Percentiles rank a stretch among this genome's conserved stretches.
phyloP scores from a whole-genome alignment of 768 basidiomycete species.

The Calocybe indica region DNA sequence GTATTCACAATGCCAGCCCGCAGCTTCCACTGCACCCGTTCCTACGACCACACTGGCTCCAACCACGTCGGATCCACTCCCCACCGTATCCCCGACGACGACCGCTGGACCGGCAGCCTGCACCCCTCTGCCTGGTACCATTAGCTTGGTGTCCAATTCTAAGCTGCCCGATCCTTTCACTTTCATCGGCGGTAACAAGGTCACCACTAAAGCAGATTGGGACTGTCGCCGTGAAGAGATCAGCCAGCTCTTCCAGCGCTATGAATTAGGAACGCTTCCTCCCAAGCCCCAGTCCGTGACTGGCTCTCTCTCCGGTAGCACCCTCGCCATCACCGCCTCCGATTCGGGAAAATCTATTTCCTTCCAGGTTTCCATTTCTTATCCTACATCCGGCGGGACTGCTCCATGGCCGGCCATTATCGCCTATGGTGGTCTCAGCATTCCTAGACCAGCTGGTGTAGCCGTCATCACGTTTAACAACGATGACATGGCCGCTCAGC shows the following conservation, averaged over 20 bases:
- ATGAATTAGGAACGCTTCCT: conserved; percentile 48
- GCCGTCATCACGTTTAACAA: conserved; percentile 49
- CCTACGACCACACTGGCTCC: conserved; percentile 7
- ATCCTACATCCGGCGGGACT: conserved; percentile 30
- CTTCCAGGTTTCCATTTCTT: conserved; percentile 40
- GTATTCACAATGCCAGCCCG: background rate
- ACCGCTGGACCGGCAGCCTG: conserved; percentile 15
- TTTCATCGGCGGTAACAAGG: conserved; percentile 37
- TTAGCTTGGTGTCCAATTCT: conserved; percentile 27
- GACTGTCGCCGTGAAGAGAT: conserved; percentile 46
- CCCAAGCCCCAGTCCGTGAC: conserved; percentile 39
- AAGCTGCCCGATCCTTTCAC: conserved; percentile 51
- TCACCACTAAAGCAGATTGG: conserved; percentile 41
- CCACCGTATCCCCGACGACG: background rate
- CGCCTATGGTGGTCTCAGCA: conserved; percentile 38
- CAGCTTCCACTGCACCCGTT: conserved; percentile 11
- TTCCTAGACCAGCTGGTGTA: conserved; percentile 29
- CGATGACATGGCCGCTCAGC: conserved; percentile 48
- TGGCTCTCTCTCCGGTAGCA: conserved; percentile 35
- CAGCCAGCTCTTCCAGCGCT: conserved; percentile 40
- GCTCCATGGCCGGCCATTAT: conserved; percentile 50
- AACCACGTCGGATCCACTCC: background rate
- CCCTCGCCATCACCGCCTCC: conserved; percentile 43
- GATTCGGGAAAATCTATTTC: conserved; percentile 42
- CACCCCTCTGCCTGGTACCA: conserved; percentile 21